Base-by-base conservation (phyloP, 805 yeast species). In the Candida gorgasii region DNA sequence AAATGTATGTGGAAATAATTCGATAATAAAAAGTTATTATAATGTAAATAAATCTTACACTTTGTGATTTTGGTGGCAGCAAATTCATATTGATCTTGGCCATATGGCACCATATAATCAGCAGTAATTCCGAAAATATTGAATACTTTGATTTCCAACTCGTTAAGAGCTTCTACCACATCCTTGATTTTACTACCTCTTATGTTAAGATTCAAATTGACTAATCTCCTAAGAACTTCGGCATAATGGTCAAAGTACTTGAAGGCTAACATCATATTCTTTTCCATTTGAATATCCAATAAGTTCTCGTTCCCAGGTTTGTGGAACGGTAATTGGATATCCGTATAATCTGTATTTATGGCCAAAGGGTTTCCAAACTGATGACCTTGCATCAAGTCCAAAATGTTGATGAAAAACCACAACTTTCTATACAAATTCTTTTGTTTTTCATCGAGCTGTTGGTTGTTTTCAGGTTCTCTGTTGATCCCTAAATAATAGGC, bases 401-500 rank as follows among this genome's bases (percentile, higher is more conserved):
- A 48, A 11, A 58, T 52, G 17, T 53, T 46, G 27, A 67, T 48
- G 40, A 55, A 62, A 35, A 53, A 60, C 75, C 75, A 69, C 5
- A 67, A 58, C 40, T 69, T 69, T 39, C 75, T 49, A 28, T 59
- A 43, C 22, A 68, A 40, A 41, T 65, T 59, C 51, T 54, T 46
- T 3, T 35, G 27, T 23, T 49, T 51, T 20, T 52, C 61, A 43
- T 59, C 59, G 11, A 51, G 45, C 8, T 48, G 46, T 42, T 61
- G 59, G 49, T 40, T 52, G 44, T 66, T 65, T 35, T 69, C 72
- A 1, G 89, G 89, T 48, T 84, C 89, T 53, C 89, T 67, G 55
- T 84, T 83, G 13, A 83, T 49, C 0, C 89, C 90, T 49, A 83
- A 73, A 16, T 82, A 73, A 43, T 78, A 73, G 0, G 84, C 86